Evolutionary conservation across 306 rosid genomes (phyloP), one percentile per base, ranked within the genome.

Genomic region (Vigna mungo): DNA sequence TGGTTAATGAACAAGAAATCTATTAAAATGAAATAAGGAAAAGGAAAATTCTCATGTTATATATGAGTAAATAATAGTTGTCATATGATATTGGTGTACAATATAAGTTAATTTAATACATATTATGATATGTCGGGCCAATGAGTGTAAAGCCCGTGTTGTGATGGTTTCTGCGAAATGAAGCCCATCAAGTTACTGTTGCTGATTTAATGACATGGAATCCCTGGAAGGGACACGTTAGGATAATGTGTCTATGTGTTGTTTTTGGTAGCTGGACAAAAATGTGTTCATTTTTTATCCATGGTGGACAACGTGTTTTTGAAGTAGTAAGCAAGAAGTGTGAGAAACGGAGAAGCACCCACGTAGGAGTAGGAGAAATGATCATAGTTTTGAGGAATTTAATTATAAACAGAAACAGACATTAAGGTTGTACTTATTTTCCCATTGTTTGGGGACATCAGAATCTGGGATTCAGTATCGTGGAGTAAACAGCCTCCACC

Each of bases 111-210:
- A 27, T 59, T 25, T 63, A 36, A 36, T 9, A 3, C 9, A 37
- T n/a, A 37, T 37, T 9, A 17, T 13, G 8, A 27, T 37, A 4
- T 37, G 9, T 36, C 30, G 17, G 30, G 52, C 51, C 32, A 37
- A 18, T 41, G 6, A 23, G 23, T 63, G 69, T 36, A n/a, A 62
- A 12, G 68, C 68, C 68, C 68, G 39, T n/a, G 69, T 63, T 36
- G 7, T 47, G n/a, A 9, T 63, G 49, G 69, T 63, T 36, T 36
- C 3, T 1, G 10, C 3, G 69, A 63, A n/a, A 63, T n/a, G 34
- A 64, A 18, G 71, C 52, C 71, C 51, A 64, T 39, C 9, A 0
- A 18, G 32, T 17, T 6, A 39, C 17, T 64, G 51, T 39, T 36
- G 8, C 27, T 63, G 8, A 64, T 64, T 17, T 64, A 9, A 39